These are phyloP conservation scores for Bacterosira constricta DNA, from an alignment of 108 stramenopile genomes.

Conservation along the genomic window DNA sequence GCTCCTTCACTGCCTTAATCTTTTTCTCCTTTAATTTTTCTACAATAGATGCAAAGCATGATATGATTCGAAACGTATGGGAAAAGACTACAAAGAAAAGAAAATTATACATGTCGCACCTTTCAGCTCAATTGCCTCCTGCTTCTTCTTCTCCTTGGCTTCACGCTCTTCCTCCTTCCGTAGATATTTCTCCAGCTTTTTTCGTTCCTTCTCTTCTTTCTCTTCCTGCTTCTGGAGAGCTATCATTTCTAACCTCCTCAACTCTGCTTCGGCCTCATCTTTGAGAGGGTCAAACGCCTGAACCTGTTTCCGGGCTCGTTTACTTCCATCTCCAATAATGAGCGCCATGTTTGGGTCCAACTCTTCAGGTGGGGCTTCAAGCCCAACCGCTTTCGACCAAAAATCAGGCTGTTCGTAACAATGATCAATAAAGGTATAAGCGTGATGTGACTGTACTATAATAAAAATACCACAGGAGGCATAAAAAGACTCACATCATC, in stretches of 20 bases:
- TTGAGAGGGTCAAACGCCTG: constrained; percentile 78
- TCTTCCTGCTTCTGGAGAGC: constrained; percentile 59
- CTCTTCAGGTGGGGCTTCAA: constrained; percentile 81
- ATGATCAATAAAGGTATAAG: neutral
- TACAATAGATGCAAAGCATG: too few species aligned
- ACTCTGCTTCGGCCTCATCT: constrained; percentile 67
- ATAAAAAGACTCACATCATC: constrained; percentile 63
- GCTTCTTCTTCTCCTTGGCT: constrained; percentile 62
- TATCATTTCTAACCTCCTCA: constrained; percentile 66
- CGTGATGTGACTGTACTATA: neutral
- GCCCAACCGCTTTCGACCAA: constrained; percentile 86
- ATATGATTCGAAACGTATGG: neutral
- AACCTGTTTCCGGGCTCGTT: constrained; percentile 79
- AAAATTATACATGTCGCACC: neutral
- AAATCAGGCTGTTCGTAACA: constrained; percentile 70
- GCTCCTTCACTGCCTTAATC: constrained; percentile 19
- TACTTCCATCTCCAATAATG: constrained; percentile 80
- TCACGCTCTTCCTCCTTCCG: constrained; percentile 55
- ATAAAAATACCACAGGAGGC: constrained; percentile 15
- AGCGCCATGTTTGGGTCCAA: constrained; percentile 57
- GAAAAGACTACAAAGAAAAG: neutral
- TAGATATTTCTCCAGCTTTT: constrained; percentile 57
- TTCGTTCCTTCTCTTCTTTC: constrained; percentile 77
- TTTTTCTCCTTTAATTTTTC: constrained; percentile 41
- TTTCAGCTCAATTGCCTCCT: constrained; percentile 47